phyloP scores from a whole-genome alignment of 2,329 filamentous ascomycete species.

The Thielaviopsis populi region DNA sequence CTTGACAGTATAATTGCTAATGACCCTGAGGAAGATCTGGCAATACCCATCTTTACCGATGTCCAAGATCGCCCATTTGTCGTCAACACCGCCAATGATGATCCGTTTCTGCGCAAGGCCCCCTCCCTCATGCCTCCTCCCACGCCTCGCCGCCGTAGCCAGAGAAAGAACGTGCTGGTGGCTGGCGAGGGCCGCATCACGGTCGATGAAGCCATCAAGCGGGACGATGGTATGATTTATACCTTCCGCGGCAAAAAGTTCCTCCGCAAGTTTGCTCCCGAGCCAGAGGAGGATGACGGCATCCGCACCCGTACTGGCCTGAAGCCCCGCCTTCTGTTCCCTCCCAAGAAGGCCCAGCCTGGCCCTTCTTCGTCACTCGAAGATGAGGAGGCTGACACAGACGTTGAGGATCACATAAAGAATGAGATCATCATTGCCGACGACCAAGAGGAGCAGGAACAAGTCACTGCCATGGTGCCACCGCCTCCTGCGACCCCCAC shows the following conservation, averaged over 20 bases:
- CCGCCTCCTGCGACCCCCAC: conserved; percentile 26
- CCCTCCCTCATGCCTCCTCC: conserved; percentile 22
- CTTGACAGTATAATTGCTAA: conserved; percentile 29
- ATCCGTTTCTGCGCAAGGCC: conserved; percentile 50
- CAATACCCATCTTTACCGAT: conserved; percentile 65
- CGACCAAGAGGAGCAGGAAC: conserved; percentile 20
- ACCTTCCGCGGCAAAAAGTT: conserved; percentile 69
- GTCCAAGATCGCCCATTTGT: conserved; percentile 62
- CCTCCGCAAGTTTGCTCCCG: conserved; percentile 50
- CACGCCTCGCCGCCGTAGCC: conserved; percentile 34
- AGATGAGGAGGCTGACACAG: conserved; percentile 44
- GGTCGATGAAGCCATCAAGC: conserved; percentile 47
- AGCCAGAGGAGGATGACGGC: conserved; percentile 25
- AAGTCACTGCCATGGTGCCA: conserved; percentile 4
- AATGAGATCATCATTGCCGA: conserved; percentile 17
- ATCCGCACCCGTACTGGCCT: conserved; percentile 47
- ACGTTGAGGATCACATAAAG: conserved; percentile 38
- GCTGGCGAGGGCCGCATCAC: conserved; percentile 42
- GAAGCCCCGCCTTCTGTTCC: conserved; percentile 59
- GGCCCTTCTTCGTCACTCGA: conserved; percentile 30
- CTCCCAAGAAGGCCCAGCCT: conserved; percentile 31
- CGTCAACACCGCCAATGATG: conserved; percentile 48
- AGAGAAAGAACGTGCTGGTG: conserved; percentile 38
- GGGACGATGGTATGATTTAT: conserved; percentile 59
- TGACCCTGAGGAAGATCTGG: conserved; percentile 39